Evolutionary conservation across 2,329 filamentous ascomycete genomes (phyloP), one percentile per base, ranked within the genome.

Genomic region (Magnaporthales sp.): DNA sequence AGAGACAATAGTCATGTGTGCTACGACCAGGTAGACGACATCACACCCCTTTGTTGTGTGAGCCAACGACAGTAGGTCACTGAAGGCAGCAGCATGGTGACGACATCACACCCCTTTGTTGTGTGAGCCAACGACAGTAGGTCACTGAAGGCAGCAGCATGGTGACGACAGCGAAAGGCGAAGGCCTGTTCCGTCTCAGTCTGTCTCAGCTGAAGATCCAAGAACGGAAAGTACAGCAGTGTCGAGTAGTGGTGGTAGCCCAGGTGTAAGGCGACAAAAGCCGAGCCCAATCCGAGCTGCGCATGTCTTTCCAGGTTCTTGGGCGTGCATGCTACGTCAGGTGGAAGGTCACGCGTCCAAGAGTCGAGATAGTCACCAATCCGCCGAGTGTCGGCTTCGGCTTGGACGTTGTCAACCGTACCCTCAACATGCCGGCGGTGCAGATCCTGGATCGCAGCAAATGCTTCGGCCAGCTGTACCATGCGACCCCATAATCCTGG

Each of bases 1-100:
- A 2, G 75, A 77, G 8, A 76, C 75, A 2, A 74, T 71, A 1
- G 74, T 71, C 74, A 77, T 77, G 61, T 77, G 75, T 1, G 71
- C 75, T 8, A 78, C 72, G 31, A 72, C 76, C 26, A 69, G 68
- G 66, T 77, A 76, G 7, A 75, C 69, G 0, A 70, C 73, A 64
- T 75, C 74, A 58, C 73, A 76, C 56, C 70, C 67, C 10, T 69
- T 15, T 11, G 1, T n/a, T 8, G 27, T 11, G 7, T 38, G 24
- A n/a, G 62, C 13, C 7, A 66, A n/a, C 22, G 24, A 29, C 31
- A 63, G 27, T 9, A 66, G 61, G n/a, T 66, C 61, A 31, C 65
- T 66, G 9, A 63, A 63, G 11, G 26, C 32, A 7, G 60, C 60
- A 4, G 65, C 65, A 9, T 51, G 27, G 24, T 56, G 15, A 15